A percentile compares a stretch with the other conserved stretches of the same genome.
phyloP scores from a whole-genome alignment of 73 alveolate genomes.

The Halteria grandinella region DNA sequence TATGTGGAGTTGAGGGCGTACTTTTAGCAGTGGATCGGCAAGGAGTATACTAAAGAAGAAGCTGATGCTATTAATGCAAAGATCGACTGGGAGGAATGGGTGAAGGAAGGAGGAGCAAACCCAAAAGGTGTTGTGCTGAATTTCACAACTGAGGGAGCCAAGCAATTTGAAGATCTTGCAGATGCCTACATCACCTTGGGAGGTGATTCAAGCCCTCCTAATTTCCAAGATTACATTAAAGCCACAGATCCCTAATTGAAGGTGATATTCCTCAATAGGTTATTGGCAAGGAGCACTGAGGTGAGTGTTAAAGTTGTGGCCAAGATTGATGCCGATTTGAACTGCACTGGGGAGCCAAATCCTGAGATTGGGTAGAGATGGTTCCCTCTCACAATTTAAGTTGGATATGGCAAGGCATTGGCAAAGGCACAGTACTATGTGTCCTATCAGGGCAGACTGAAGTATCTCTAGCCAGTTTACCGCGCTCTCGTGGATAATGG shows the following conservation, averaged over 20 bases:
- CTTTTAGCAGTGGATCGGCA: slow-evolving; percentile 4
- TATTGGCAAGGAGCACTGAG: slow-evolving; percentile 17
- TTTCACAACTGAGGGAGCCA: slow-evolving; percentile 19
- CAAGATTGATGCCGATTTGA: slow-evolving; percentile 36
- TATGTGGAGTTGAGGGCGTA: slow-evolving; percentile 5
- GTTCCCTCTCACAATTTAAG: slow-evolving; percentile 50
- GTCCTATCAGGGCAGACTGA: slow-evolving; percentile 80
- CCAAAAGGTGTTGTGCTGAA: slow-evolving; percentile 64
- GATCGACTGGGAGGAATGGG: slow-evolving; percentile 91
- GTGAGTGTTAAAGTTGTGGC: slow-evolving; percentile 14
- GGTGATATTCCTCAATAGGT: slow-evolving; percentile 9
- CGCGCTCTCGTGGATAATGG: slow-evolving; percentile 57
- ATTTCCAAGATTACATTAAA: background rate
- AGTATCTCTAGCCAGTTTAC: slow-evolving; percentile 81
- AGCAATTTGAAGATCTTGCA: slow-evolving; percentile 19
- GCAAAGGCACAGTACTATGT: slow-evolving; percentile 47
- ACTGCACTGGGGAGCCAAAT: slow-evolving; percentile 12
- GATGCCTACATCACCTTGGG: slow-evolving; percentile 8
- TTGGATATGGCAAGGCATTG: background rate
- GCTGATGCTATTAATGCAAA: slow-evolving; percentile 55
- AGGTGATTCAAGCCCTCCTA: slow-evolving; percentile 36
- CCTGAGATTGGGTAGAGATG: slow-evolving; percentile 57
- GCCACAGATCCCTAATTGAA: background rate
- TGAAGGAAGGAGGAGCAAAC: slow-evolving; percentile 70
- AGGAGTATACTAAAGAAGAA: background rate